Base-by-base conservation (phyloP, 352 stramenopile species). In the Pythium utonaiense region DNA sequence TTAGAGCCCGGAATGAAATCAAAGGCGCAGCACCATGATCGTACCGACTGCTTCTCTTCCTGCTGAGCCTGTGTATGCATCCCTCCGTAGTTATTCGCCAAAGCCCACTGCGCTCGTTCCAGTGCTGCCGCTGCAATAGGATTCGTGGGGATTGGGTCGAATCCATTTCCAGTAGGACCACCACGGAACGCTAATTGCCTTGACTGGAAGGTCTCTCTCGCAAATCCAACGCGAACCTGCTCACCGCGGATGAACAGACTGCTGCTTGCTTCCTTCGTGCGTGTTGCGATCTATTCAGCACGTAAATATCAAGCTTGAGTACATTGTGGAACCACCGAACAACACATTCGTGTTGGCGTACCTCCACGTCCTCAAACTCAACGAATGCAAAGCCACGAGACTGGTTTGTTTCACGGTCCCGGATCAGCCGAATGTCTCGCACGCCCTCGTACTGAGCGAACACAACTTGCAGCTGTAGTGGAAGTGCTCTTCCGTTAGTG, bases 301-400 rank as follows among this genome's bases (percentile, higher is more conserved):
- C 1, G 1, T 19, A 47, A 17, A 25, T 16, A 12, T 25, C 16
- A 19, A 3, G 6, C 4, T 21, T 22, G 16, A 17, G 36, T n/a
- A n/a, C 14, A 44, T 22, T 44, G 3, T 8, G n/a, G n/a, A 22
- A 13, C 22, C 14, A 5, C 36, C 8, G 22, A 4, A 44, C 31
- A n/a, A 44, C 6, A 22, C 14, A 8, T 24, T 44, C 36, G 4
- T 21, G 21, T n/a, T 30, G n/a, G 52, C 45, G 31, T 74, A 93
- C 86, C 69, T 90, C 74, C 0, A 81, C 50, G 55, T 88, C 70
- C 13, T 63, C 65, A 57, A 93, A 93, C 57, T 95, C 86, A 21
- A 93, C 66, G 38, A 95, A 95, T 0, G 71, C 83, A 60, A 95
- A 93, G 14, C 86, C 82, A 33, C 83, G 74, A 16, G 83, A 89